Conservation (phyloP, 768 basidiomycete species). For the Lentinula sp. region DNA sequence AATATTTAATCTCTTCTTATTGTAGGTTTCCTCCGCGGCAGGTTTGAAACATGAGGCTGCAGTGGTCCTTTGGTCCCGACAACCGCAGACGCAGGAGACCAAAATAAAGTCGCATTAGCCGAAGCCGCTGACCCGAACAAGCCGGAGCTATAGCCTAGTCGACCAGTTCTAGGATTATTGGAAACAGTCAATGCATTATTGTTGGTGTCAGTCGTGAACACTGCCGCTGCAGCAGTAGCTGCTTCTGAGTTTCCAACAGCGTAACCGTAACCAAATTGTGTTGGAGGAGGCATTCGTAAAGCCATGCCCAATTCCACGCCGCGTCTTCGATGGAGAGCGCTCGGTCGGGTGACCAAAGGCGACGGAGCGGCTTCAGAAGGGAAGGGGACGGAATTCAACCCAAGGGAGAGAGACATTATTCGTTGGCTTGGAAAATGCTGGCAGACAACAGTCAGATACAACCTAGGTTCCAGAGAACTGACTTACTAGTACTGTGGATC, state of each 20-base stretch:
- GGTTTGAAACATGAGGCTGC: constrained; percentile 4
- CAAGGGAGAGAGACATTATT: neutral
- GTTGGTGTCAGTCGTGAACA: neutral
- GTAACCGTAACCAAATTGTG: neutral
- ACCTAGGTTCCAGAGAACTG: neutral
- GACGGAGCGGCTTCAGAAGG: neutral
- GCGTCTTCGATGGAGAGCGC: neutral
- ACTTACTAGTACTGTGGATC: too few species aligned
- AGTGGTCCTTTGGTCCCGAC: constrained; percentile 1
- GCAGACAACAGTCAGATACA: neutral
- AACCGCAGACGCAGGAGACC: constrained; percentile 1
- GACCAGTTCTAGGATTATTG: neutral
- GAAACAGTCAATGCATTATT: neutral
- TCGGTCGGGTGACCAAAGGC: neutral
- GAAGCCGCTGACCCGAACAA: neutral
- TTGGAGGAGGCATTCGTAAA: neutral
- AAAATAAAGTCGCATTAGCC: neutral
- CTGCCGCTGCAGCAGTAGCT: neutral
- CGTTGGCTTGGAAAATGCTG: neutral
- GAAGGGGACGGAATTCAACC: constrained; percentile 2
- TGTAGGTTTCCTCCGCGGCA: constrained; percentile 1
- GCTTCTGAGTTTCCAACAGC: neutral
- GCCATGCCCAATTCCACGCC: neutral
- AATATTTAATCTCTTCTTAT: neutral
- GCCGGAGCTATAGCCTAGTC: neutral